These are phyloP conservation scores for Cutaneotrichosporon cyanovorans DNA, from an alignment of 1,284 basidiomycete genomes.

Conservation along the genomic window DNA sequence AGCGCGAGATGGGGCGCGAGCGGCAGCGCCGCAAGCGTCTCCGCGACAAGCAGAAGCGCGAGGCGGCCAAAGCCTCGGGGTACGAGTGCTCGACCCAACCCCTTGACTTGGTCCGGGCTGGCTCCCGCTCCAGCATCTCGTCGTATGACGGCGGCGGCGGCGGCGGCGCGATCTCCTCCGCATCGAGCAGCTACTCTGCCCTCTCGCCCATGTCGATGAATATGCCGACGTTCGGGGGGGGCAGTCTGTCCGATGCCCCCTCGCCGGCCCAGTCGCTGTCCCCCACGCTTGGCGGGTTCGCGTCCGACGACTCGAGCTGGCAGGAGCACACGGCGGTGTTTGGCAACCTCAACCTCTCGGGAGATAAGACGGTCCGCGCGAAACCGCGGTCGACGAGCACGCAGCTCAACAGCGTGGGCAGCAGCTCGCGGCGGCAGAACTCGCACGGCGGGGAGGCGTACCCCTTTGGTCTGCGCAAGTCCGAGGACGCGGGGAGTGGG, in stretches of 20 bases:
- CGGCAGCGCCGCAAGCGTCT: conserved; percentile 19
- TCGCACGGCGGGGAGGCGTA: background rate
- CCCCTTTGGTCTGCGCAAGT: conserved; percentile 22
- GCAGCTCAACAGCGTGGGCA: conserved; percentile 1
- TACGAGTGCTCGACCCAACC: background rate
- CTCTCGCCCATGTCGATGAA: conserved; percentile 13
- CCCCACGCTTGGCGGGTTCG: conserved; percentile 12
- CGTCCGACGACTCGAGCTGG: conserved; percentile 13
- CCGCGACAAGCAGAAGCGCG: conserved; percentile 20
- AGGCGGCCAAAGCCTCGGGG: background rate
- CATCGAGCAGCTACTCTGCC: conserved; percentile 9
- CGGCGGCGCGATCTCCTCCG: conserved; percentile 13
- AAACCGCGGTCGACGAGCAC: conserved; percentile 9
- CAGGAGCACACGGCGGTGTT: conserved; percentile 18
- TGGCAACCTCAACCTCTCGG: conserved; percentile 11
- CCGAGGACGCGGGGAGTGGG: conserved; percentile 28
- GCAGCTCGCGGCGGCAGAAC: conserved; percentile 5
- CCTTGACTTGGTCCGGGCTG: background rate
- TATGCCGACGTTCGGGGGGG: conserved; percentile 1
- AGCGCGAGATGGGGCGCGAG: conserved; percentile 19
- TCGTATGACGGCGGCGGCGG: conserved; percentile 15
- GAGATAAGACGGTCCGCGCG: conserved; percentile 10
- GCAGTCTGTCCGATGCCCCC: conserved; percentile 8
- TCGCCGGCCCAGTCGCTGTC: conserved; percentile 15
- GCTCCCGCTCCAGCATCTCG: conserved; percentile 1